phyloP scores from a whole-genome alignment of 148 eudicot species.

The Oxyria digyna region DNA sequence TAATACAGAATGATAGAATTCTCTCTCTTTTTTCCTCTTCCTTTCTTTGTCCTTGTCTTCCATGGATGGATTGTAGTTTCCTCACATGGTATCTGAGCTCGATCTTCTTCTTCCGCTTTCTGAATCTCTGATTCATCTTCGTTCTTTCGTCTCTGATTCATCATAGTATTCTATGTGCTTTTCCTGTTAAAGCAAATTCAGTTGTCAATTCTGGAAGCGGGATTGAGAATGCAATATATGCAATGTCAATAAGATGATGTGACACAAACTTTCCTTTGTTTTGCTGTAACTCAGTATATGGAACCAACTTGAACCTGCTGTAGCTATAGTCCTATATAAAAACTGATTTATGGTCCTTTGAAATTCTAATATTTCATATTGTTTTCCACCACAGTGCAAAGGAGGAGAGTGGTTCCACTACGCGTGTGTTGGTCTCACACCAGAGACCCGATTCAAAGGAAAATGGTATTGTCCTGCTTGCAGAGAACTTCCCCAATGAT shows the following conservation, averaged over 20 bases:
- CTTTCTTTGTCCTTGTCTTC: too few relatives aligned
- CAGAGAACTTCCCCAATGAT: conserved; percentile 40
- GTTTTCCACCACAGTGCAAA: conserved; percentile 55
- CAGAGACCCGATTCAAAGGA: conserved; percentile 87
- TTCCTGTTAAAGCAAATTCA: background rate
- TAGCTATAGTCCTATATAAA: background rate
- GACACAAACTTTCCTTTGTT: background rate
- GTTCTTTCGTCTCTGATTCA: too few relatives aligned
- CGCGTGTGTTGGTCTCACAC: conserved; percentile 85
- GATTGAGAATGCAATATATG: background rate
- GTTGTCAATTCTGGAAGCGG: background rate
- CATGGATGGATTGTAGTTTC: too few relatives aligned
- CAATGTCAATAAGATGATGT: background rate
- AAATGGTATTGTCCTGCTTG: conserved; percentile 99
- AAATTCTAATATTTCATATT: background rate
- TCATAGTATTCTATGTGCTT: background rate
- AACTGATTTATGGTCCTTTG: background rate
- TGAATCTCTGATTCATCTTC: too few relatives aligned
- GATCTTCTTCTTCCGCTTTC: too few relatives aligned
- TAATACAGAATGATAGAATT: too few relatives aligned
- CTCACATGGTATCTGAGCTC: too few relatives aligned
- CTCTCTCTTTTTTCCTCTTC: too few relatives aligned
- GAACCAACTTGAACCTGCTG: background rate
- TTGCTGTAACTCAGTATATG: background rate
- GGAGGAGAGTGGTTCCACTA: conserved; percentile 99